Evolutionary conservation across 768 basidiomycete genomes (phyloP).

Genomic region (Stropharia rugosoannulata): DNA sequence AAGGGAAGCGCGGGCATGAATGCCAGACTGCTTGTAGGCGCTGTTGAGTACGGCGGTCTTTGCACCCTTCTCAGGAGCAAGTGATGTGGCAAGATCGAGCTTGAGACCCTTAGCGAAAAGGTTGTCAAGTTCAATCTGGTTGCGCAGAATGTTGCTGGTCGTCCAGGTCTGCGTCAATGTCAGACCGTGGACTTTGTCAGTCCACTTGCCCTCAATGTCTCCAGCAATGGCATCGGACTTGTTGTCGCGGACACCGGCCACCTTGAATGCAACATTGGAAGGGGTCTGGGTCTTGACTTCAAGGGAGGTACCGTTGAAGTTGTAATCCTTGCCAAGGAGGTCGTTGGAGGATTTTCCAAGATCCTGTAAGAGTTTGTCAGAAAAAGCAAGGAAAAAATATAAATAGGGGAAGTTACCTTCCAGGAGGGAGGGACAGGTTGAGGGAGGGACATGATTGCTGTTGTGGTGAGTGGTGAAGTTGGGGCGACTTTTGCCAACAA

Average conservation of each 20-base stretch:
- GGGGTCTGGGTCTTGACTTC: slow-evolving; percentile 91
- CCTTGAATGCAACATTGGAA: slow-evolving; percentile 92
- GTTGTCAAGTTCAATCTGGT: slow-evolving; percentile 93
- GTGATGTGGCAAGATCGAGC: slow-evolving; percentile 81
- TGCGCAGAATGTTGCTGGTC: slow-evolving; percentile 89
- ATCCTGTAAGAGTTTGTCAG: slow-evolving; percentile 51
- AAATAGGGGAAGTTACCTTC: slow-evolving; percentile 63
- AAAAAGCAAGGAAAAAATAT: background rate
- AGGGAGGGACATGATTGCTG: slow-evolving; percentile 77
- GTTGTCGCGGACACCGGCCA: slow-evolving; percentile 77
- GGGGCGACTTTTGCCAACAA: slow-evolving; percentile 7
- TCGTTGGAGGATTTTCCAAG: slow-evolving; percentile 98
- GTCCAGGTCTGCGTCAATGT: slow-evolving; percentile 96
- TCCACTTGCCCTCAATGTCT: slow-evolving; percentile 95
- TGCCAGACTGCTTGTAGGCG: slow-evolving; percentile 92
- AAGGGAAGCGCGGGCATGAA: slow-evolving; percentile 88
- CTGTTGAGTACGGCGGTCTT: slow-evolving; percentile 84
- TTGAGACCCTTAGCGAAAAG: slow-evolving; percentile 97
- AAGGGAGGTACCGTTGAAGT: slow-evolving; percentile 66
- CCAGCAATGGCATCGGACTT: slow-evolving; percentile 74
- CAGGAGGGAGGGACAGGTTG: slow-evolving; percentile 97
- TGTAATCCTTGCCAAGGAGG: slow-evolving; percentile 91
- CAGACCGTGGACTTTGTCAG: slow-evolving; percentile 89
- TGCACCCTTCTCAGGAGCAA: slow-evolving; percentile 83
- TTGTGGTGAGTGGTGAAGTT: slow-evolving; percentile 14